Evolutionary conservation across 1,284 basidiomycete species (phyloP).

Genomic region (Austropuccinia psidii): DNA sequence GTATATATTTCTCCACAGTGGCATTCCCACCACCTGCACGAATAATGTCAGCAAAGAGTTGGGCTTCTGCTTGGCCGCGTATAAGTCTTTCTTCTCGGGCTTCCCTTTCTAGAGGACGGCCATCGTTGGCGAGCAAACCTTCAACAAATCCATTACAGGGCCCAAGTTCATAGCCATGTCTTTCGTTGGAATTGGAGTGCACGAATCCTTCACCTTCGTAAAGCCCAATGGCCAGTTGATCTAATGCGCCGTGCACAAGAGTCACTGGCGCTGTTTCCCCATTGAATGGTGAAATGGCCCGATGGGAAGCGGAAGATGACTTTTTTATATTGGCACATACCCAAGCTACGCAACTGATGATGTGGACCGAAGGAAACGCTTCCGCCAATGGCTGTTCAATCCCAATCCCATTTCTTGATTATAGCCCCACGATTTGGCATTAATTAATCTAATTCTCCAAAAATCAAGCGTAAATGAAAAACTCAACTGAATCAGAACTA

Average conservation of each 20-base stretch:
- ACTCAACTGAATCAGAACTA: constrained; percentile 29
- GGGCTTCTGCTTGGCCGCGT: constrained; percentile 42
- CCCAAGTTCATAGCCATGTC: not conserved
- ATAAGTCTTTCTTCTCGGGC: constrained; percentile 39
- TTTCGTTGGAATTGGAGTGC: not conserved
- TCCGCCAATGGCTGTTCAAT: constrained; percentile 27
- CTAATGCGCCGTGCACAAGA: constrained; percentile 7
- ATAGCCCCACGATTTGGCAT: not conserved
- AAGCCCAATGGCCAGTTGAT: constrained; percentile 23
- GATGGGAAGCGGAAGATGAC: too few relatives aligned
- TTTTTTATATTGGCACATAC: constrained; percentile 10
- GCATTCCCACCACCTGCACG: constrained; percentile 48
- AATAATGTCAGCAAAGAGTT: constrained; percentile 47
- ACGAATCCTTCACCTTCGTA: constrained; percentile 31
- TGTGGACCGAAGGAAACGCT: constrained; percentile 28
- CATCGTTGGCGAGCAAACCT: constrained; percentile 33
- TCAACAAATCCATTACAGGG: constrained; percentile 38
- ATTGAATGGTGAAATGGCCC: not conserved
- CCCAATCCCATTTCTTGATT: constrained; percentile 24
- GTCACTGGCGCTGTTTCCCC: not conserved
- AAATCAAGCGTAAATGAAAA: not conserved
- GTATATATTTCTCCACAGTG: constrained; percentile 48
- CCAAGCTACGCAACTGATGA: constrained; percentile 27
- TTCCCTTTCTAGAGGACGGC: constrained; percentile 22
- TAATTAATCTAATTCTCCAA: too few relatives aligned